Conservation (phyloP, 2,329 filamentous ascomycete species). For the Fusarium continuum region DNA sequence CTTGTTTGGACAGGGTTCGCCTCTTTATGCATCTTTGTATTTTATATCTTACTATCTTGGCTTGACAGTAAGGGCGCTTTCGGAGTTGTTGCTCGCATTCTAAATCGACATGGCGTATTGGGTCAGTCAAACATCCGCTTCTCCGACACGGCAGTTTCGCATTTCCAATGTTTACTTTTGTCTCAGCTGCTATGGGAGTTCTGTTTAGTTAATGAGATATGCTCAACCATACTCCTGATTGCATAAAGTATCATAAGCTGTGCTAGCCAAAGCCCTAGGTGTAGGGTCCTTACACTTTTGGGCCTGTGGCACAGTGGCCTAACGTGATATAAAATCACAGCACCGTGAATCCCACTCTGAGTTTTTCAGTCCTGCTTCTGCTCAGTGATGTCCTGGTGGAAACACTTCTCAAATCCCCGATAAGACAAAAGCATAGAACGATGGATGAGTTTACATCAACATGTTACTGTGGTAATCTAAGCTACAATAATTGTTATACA, state of each 20-base stretch:
- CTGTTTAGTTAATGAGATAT: no score
- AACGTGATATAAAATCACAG: neutral
- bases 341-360: neutral
- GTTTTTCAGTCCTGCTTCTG: neutral
- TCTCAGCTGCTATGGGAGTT: no score
- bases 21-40: neutral
- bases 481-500: conserved; percentile 26
- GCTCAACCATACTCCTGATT: no score
- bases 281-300: no score
- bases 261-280: no score
- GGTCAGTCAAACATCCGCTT: neutral
- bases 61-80: neutral
- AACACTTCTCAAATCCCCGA: neutral
- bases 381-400: neutral
- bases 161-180: neutral
- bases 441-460: neutral
- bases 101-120: neutral
- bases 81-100: neutral
- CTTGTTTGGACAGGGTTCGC: conserved; percentile 1
- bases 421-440: neutral
- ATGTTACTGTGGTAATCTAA: conserved; percentile 25
- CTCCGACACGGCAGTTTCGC: neutral
- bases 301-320: no score
- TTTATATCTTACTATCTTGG: neutral
- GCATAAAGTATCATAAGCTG: no score